A percentile compares a stretch with the other conserved stretches of the same genome.
Conservation (phyloP, 2,329 filamentous ascomycete species). For the Diplodia scrobiculata region DNA sequence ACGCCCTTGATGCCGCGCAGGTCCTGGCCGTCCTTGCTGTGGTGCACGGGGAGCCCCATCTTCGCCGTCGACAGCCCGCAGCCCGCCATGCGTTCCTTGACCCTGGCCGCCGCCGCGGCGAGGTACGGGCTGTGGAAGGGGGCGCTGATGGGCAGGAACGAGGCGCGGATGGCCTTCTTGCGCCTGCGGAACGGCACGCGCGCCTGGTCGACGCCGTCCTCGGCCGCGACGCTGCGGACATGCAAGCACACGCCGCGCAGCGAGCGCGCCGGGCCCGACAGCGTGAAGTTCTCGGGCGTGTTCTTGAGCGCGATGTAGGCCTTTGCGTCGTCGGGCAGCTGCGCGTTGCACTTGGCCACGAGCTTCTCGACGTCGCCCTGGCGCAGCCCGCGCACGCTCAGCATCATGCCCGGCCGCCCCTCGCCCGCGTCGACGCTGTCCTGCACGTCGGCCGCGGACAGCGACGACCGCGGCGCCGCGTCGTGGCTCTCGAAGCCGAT, state of each 20-base stretch:
- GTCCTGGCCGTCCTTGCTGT: background rate
- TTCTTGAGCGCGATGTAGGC: constrained; percentile 33
- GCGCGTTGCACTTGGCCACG: constrained; percentile 35
- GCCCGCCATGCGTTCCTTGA: background rate
- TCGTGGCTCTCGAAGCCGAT: constrained; percentile 40
- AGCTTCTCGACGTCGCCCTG: constrained; percentile 32
- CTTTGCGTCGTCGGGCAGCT: constrained; percentile 30
- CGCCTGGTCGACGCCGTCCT: constrained; percentile 32
- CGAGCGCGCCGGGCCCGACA: constrained; percentile 38
- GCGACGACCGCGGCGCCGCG: constrained; percentile 29
- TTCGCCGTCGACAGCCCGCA: background rate
- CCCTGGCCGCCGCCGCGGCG: background rate
- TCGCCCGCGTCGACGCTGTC: constrained; percentile 32
- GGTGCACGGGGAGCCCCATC: background rate
- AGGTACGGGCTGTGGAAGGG: constrained; percentile 49
- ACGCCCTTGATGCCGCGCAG: too few relatives aligned
- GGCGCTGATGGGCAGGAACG: constrained; percentile 47
- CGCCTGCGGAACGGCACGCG: constrained; percentile 39
- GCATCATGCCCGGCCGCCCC: constrained; percentile 36
- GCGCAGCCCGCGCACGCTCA: constrained; percentile 38
- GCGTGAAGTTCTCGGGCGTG: constrained; percentile 37
- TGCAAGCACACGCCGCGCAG: constrained; percentile 32
- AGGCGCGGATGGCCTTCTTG: constrained; percentile 35
- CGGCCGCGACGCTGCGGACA: background rate
- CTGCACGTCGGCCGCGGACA: constrained; percentile 28